These are phyloP conservation scores for Eucalyptus pauciflora DNA, from an alignment of 345 rosid species.

Conservation along the genomic window DNA sequence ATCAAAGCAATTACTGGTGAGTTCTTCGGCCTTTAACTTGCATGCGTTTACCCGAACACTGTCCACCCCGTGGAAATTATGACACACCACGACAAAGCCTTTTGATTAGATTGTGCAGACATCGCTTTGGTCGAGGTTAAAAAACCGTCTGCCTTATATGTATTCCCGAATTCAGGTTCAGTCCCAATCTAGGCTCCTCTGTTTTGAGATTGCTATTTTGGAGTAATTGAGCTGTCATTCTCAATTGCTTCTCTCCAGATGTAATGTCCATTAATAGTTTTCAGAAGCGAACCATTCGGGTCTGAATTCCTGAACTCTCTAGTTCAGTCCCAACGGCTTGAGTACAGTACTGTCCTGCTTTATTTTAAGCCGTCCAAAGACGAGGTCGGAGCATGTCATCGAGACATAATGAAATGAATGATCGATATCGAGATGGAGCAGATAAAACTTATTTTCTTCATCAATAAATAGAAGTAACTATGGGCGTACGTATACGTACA, in stretches of 20 bases:
- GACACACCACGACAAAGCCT: not conserved
- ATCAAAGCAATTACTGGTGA: not conserved
- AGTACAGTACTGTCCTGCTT: not conserved
- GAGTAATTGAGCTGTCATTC: not conserved
- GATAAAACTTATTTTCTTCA: not conserved
- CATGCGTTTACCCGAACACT: not conserved
- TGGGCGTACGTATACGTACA: not conserved
- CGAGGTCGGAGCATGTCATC: not conserved
- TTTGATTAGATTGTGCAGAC: not conserved
- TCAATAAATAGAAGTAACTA: not conserved
- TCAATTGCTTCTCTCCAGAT: not conserved
- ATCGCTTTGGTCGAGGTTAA: not conserved
- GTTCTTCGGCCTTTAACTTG: not conserved
- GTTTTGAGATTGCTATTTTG: not conserved
- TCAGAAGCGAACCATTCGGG: not conserved
- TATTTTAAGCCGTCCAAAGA: not conserved
- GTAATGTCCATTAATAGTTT: not conserved
- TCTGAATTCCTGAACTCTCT: not conserved
- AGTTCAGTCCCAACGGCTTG: not conserved
- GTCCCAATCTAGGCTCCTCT: not conserved
- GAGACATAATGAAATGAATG: not conserved
- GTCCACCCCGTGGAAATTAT: not conserved
- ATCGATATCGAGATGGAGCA: not conserved
- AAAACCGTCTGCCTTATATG: not conserved
- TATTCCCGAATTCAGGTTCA: not conserved